A percentile compares a stretch with the other conserved stretches of the same genome.
These are phyloP conservation scores for Aspergillus haitiensis DNA, from an alignment of 495 filamentous ascomycete genomes.

Conservation along the genomic window DNA sequence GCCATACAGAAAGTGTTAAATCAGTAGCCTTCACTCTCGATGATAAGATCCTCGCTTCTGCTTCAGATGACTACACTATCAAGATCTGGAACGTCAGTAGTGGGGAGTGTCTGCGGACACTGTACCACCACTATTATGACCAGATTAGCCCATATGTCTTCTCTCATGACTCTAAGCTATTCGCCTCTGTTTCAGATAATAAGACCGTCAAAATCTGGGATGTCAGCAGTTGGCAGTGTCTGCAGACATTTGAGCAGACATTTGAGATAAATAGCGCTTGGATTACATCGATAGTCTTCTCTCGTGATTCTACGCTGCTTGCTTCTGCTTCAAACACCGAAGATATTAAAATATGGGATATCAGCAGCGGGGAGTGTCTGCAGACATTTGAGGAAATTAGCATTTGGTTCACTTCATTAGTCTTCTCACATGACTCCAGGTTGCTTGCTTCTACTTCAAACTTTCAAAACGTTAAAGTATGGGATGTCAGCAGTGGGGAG, in stretches of 20 bases:
- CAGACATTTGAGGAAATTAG: constrained; percentile 32
- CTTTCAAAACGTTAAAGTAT: constrained; percentile 25
- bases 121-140: constrained; percentile 28
- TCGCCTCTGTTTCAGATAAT: constrained; percentile 26
- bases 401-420: no score
- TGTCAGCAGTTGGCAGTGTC: constrained; percentile 21
- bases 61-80: constrained; percentile 25
- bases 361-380: constrained; percentile 22
- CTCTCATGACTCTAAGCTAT: constrained; percentile 21
- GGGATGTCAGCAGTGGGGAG: constrained; percentile 26
- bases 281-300: constrained; percentile 25
- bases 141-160: constrained; percentile 19
- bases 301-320: constrained; percentile 22
- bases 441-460: no score
- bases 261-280: no score
- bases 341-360: constrained; percentile 28
- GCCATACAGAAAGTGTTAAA: constrained; percentile 20
- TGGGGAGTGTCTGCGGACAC: constrained; percentile 28
- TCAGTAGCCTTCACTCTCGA: constrained; percentile 29
- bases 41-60: constrained; percentile 24
- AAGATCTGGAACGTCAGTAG: constrained; percentile 19
- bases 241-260: constrained; percentile 26
- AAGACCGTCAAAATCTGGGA: constrained; percentile 31
- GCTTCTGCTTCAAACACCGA: constrained; percentile 28
- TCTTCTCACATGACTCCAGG: no score